A percentile compares a stretch with the other conserved stretches of the same genome.
These are phyloP conservation scores for Fusarium oligoseptatum DNA, from an alignment of 2,329 filamentous ascomycete genomes.

Conservation along the genomic window DNA sequence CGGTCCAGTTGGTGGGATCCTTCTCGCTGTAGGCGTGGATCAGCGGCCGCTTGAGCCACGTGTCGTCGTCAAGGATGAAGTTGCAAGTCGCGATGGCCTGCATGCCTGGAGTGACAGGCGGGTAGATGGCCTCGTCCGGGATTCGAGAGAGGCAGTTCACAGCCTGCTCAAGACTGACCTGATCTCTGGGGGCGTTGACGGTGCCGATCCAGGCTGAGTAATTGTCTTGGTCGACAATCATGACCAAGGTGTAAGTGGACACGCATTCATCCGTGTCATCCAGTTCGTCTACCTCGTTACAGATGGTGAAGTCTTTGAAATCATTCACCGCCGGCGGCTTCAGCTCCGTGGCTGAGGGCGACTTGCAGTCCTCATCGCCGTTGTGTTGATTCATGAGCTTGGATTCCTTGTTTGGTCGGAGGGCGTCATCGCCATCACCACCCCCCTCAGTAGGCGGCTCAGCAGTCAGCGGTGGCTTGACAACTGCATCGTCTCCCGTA, in stretches of 20 bases:
- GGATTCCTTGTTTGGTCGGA: not conserved
- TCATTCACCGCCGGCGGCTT: not conserved
- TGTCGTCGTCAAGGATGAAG: not conserved
- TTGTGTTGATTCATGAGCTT: not conserved
- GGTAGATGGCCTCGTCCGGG: not conserved
- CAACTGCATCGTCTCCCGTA: not conserved
- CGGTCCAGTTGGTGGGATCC: not conserved
- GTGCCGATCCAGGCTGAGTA: not conserved
- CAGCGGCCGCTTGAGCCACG: not conserved
- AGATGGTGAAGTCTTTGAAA: not conserved
- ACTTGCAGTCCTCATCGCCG: not conserved
- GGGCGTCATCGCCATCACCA: not conserved
- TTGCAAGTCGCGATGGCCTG: not conserved
- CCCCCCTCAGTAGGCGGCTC: not conserved
- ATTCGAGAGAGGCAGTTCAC: not conserved
- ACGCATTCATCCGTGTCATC: not conserved
- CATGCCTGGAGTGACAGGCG: not conserved
- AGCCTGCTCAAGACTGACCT: not conserved
- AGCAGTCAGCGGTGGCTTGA: not conserved
- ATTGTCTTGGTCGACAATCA: not conserved
- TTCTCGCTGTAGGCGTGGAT: not conserved
- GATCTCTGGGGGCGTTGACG: not conserved
- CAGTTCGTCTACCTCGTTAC: too few relatives aligned
- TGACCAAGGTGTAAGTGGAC: not conserved
- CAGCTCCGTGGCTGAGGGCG: not conserved